phyloP scores from a whole-genome alignment of 805 yeast genomes.

The Ogataea parapolymorpha region DNA sequence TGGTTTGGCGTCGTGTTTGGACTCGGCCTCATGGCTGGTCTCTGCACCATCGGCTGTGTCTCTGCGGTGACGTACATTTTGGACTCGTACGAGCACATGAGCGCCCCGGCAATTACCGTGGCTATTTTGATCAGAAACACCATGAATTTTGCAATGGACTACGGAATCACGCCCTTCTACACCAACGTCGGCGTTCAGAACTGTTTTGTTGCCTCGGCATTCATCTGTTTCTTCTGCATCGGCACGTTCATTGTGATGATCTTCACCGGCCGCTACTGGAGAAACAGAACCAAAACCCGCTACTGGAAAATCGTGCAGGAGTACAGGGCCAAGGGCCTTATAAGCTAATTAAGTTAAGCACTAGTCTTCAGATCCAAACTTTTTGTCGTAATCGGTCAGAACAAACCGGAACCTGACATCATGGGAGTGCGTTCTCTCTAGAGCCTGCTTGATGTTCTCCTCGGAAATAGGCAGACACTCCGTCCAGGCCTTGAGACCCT shows the following conservation, averaged over 20 bases:
- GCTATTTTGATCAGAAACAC: slow-evolving; percentile 55
- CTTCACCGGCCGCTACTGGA: slow-evolving; percentile 36
- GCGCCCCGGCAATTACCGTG: slow-evolving; percentile 51
- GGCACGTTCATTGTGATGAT: slow-evolving; percentile 42
- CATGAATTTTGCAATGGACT: slow-evolving; percentile 57
- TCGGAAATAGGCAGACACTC: slow-evolving; percentile 55
- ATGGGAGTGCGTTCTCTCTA: slow-evolving; percentile 51
- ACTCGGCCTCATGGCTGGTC: slow-evolving; percentile 54
- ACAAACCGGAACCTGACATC: slow-evolving; percentile 67
- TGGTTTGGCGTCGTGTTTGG: slow-evolving; percentile 58
- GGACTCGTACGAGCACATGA: slow-evolving; percentile 54
- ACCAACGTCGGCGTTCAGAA: slow-evolving; percentile 49
- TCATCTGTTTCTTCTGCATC: slow-evolving; percentile 46
- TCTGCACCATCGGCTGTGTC: slow-evolving; percentile 51
- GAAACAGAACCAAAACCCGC: slow-evolving; percentile 31
- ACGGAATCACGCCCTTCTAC: slow-evolving; percentile 61
- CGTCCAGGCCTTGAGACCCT: slow-evolving; percentile 58
- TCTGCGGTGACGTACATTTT: slow-evolving; percentile 50
- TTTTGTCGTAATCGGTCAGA: slow-evolving; percentile 48
- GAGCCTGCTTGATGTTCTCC: slow-evolving; percentile 50
- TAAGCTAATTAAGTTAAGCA: neutral
- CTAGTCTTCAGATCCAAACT: neutral
- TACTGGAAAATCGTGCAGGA: slow-evolving; percentile 36
- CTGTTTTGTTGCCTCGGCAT: slow-evolving; percentile 55
- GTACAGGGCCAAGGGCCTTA: slow-evolving; percentile 10